phyloP scores from a whole-genome alignment of 805 yeast genomes.

The Pichia scutulata region DNA sequence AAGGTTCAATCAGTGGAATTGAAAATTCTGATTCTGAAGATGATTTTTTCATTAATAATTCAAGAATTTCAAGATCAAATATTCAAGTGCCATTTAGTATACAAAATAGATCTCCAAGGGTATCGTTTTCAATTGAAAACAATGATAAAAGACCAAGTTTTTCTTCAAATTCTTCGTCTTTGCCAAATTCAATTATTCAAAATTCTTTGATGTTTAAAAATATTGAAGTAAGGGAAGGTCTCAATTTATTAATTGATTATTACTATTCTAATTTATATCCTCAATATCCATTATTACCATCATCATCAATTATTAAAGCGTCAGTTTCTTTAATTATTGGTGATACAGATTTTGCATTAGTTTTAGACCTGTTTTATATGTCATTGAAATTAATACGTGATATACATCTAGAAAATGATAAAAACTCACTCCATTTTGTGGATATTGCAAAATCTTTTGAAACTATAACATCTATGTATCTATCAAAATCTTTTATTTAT shows the following conservation, averaged over 20 bases:
- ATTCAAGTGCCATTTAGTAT: constrained; percentile 21
- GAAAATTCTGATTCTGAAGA: constrained; percentile 30
- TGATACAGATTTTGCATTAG: constrained; percentile 23
- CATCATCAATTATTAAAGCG: constrained; percentile 22
- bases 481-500: constrained; percentile 26
- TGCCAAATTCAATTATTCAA: neutral
- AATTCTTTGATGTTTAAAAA: neutral
- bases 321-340: constrained; percentile 21
- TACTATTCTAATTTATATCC: constrained; percentile 39
- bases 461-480: constrained; percentile 31
- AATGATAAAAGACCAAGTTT: constrained; percentile 18
- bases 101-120: constrained; percentile 13
- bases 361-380: constrained; percentile 35
- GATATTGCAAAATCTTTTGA: constrained; percentile 31
- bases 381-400: neutral
- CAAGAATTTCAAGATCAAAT: constrained; percentile 16
- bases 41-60: constrained; percentile 17
- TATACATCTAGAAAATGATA: neutral
- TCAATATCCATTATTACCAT: constrained; percentile 40
- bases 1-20: constrained; percentile 2
- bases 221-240: neutral
- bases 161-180: constrained; percentile 7
- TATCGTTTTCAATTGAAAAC: constrained; percentile 16
- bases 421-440: constrained; percentile 22
- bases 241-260: constrained; percentile 15